Conservation (phyloP, 768 basidiomycete genomes). For the Crepidotus variabilis region DNA sequence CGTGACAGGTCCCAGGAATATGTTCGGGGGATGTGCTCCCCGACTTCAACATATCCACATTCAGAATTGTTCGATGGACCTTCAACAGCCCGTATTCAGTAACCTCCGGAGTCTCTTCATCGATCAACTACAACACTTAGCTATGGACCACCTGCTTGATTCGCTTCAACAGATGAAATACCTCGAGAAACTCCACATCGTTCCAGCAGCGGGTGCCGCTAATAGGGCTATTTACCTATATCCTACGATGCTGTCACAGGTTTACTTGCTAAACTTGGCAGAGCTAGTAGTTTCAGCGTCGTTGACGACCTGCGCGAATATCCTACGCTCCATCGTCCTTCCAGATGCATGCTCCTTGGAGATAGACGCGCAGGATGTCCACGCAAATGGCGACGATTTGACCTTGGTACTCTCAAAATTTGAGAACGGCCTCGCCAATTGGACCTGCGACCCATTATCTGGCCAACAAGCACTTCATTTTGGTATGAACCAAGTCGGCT, state of each 20-base stretch:
- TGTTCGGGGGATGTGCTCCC: slow-evolving; percentile 13
- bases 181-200: slow-evolving; percentile 12
- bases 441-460: slow-evolving; percentile 14
- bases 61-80: slow-evolving; percentile 11
- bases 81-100: slow-evolving; percentile 7
- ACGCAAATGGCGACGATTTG: slow-evolving; percentile 6
- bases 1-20: slow-evolving; percentile 7
- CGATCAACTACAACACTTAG: slow-evolving; percentile 8
- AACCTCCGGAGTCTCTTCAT: slow-evolving; percentile 12
- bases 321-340: slow-evolving; percentile 11
- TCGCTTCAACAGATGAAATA: slow-evolving; percentile 12
- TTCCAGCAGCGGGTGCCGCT: slow-evolving; percentile 3
- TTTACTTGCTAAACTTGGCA: slow-evolving; percentile 8
- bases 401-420: slow-evolving; percentile 9
- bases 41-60: slow-evolving; percentile 10
- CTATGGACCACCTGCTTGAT: slow-evolving; percentile 11
- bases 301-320: slow-evolving; percentile 12
- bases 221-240: background rate
- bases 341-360: slow-evolving; percentile 14
- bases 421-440: slow-evolving; percentile 5
- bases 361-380: slow-evolving; percentile 9
- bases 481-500: slow-evolving; percentile 10
- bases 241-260: background rate
- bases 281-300: slow-evolving; percentile 11
- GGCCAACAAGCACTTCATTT: slow-evolving; percentile 14